phyloP scores from a whole-genome alignment of 2,329 filamentous ascomycete genomes.

The Fusarium fracticaudum region DNA sequence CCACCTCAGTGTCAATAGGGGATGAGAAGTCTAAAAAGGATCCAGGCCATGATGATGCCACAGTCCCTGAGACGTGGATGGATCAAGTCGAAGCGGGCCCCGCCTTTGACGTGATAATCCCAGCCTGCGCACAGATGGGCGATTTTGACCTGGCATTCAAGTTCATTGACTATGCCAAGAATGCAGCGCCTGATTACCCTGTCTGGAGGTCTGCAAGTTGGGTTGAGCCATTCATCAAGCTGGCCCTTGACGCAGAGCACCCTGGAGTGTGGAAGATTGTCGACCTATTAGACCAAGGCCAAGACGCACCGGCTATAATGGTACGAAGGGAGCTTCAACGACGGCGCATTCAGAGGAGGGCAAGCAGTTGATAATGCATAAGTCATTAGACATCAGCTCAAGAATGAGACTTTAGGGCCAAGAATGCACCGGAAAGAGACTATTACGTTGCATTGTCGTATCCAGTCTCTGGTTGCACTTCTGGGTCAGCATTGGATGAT shows the following conservation, averaged over 20 bases:
- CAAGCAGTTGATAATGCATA: neutral
- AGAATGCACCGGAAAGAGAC: neutral
- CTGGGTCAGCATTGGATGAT: conserved; percentile 3
- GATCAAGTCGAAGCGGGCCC: conserved; percentile 12
- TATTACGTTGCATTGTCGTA: neutral
- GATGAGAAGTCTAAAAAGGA: neutral
- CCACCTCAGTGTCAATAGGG: neutral
- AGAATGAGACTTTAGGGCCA: neutral
- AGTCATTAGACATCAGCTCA: neutral
- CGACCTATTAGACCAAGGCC: conserved; percentile 39
- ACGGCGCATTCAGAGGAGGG: conserved; percentile 34
- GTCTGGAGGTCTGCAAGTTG: conserved; percentile 35
- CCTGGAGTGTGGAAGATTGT: conserved; percentile 47
- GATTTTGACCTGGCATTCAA: conserved; percentile 50
- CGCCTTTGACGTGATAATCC: conserved; percentile 43
- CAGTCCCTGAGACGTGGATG: conserved; percentile 11
- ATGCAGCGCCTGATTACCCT: neutral
- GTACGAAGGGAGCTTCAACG: conserved; percentile 41
- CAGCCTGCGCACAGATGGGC: conserved; percentile 41
- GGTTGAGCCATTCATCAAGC: conserved; percentile 43
- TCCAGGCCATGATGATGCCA: neutral
- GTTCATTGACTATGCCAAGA: conserved; percentile 35
- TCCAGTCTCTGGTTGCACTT: neutral
- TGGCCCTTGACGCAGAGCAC: conserved; percentile 44
- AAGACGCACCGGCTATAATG: conserved; percentile 32